Base-by-base conservation (phyloP, 257 asterid species). In the Petunia secreta region DNA sequence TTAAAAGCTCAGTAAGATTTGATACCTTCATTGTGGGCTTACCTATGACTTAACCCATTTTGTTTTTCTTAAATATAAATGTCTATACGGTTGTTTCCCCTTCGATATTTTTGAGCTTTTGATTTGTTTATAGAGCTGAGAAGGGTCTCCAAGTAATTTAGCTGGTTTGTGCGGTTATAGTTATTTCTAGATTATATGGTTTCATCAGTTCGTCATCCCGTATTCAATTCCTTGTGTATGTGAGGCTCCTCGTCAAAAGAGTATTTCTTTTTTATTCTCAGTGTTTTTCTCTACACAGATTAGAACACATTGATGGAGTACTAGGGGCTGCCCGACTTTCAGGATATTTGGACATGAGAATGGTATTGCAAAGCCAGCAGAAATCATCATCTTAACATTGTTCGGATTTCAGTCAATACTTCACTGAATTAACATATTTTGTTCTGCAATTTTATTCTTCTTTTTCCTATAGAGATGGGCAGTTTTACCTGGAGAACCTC, bases 401-500 rank as follows among this genome's bases (percentile, higher is more conserved):
- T 50, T 69, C 50, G 46, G 46, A 73, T 14, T 41, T n/a, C 71
- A 25, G 53, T 46, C 46, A 41, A 58, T 57, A 9, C 8, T 73
- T 37, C 62, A 44, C 59, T 50, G 46, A 9, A 73, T 73, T 73
- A 5, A 50, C 77, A 50, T 34, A 34, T 11, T 65, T 50, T 50
- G 11, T 73, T 73, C 75, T 53, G 65, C 44, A 46, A 25, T 36
- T 75, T 58, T 44, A 53, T 52, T 73, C 34, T 16, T 43, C 59
- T n/a, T 58, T 44, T 66, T 36, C 78, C 46, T 50, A 3, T 73
- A 93, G 98, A 90, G 98, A 88, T 93, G 98, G 98, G 93, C 95
- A 76, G 91, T 94, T 65, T 89, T 94, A 81, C 98, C 98, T 0
- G 97, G 98, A 66, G 98, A 94, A 84, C 93, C 93, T 82, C 96